These are phyloP conservation scores for Candida taoyuanica DNA, from an alignment of 805 yeast species.

Conservation along the genomic window DNA sequence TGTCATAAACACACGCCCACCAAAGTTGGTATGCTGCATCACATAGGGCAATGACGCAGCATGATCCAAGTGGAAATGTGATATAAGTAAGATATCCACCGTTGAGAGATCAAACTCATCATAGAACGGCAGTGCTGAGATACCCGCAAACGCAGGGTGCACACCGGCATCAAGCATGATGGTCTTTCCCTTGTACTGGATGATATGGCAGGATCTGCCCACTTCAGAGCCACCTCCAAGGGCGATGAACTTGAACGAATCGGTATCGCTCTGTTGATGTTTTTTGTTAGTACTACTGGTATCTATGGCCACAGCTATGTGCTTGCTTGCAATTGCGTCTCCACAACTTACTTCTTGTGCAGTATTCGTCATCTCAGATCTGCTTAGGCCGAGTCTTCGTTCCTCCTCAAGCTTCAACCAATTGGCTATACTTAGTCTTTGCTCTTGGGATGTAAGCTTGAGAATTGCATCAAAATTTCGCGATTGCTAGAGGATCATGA, in stretches of 20 bases:
- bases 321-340: too few relatives aligned
- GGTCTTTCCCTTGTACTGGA: slow-evolving; percentile 89
- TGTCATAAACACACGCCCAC: slow-evolving; percentile 97
- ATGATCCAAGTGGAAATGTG: slow-evolving; percentile 97
- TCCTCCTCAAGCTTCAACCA: too few relatives aligned
- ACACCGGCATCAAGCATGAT: slow-evolving; percentile 98
- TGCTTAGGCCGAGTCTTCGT: too few relatives aligned
- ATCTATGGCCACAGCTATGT: background rate
- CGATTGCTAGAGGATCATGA: too few relatives aligned
- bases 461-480: slow-evolving; percentile 5
- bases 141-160: slow-evolving; percentile 91
- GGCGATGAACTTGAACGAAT: slow-evolving; percentile 66
- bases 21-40: slow-evolving; percentile 93
- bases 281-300: slow-evolving; percentile 1
- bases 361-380: background rate
- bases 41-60: slow-evolving; percentile 98
- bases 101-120: slow-evolving; percentile 90
- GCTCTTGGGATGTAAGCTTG: too few relatives aligned
- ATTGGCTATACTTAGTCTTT: too few relatives aligned
- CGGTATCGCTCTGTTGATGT: slow-evolving; percentile 14
- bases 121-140: slow-evolving; percentile 88
- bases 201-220: slow-evolving; percentile 91
- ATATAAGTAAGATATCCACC: slow-evolving; percentile 79
- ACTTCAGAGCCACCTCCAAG: slow-evolving; percentile 99
- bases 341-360: background rate